Evolutionary conservation across 345 rosid genomes (phyloP), one percentile per base, ranked within the genome.

Genomic region (Trapa incisa): DNA sequence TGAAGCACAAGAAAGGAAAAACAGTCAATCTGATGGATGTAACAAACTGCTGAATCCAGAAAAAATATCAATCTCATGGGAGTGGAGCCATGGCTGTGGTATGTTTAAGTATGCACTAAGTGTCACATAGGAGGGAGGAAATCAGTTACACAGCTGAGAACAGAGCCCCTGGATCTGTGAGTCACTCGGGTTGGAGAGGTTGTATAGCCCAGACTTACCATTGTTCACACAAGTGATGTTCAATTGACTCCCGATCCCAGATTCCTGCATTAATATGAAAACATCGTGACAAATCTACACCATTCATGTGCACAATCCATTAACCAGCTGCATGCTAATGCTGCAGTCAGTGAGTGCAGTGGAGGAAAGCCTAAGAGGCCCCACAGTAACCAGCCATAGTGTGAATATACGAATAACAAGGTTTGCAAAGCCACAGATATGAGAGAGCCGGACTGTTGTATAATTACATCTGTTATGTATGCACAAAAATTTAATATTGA

Each of bases 171-270:
- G 79, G 33, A 87, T 82, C 82, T 85, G 67, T 22, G 91, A 74
- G 56, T 5, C 47, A 16, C 80, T 75, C 36, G 79, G 68, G 70
- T 74, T 69, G 1, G 87, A n/a, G 80, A 86, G 66, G 38, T 71
- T 56, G 75, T 80, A 86, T 3, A 74, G 42, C n/a, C 54, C 68
- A 6, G 88, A 80, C 71, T 81, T 86, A 43, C 96, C 89, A 29
- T 75, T 89, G 78, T 73, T 83, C 42, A 74, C 75, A 81, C 98
- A 92, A 3, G 96, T 92, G 61, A 92, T 33, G 68, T 84, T 89
- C 47, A 77, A 72, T 71, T 89, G 96, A 83, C 70, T 89, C 41
- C 96, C 93, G 3, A 74, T 41, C 73, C 80, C 84, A 41, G 47
- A 67, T 35, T 85, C 74, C 98, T 92, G 89, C 84, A 76, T 54